Conservation (phyloP, 2,329 filamentous ascomycete genomes). For the Bipolaris sorokiniana region DNA sequence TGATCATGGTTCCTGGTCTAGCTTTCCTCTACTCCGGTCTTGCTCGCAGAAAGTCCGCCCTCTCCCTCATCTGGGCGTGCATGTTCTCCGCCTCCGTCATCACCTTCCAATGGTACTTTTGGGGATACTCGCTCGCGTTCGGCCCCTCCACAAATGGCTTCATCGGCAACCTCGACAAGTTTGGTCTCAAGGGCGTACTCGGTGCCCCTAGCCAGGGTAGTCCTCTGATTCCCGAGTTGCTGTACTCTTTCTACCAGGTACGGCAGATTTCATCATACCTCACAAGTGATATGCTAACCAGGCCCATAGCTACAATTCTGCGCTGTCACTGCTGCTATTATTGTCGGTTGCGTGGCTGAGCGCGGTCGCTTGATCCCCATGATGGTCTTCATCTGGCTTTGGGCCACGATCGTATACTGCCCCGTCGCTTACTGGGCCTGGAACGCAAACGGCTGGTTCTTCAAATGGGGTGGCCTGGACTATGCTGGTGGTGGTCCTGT, state of each 20-base stretch:
- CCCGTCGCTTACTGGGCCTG: conserved; percentile 96
- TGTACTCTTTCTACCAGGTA: conserved; percentile 95
- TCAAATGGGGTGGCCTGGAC: conserved; percentile 88
- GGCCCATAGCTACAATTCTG: conserved; percentile 87
- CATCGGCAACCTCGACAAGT: conserved; percentile 89
- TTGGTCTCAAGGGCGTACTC: conserved; percentile 84
- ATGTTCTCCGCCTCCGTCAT: conserved; percentile 93
- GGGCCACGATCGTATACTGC: conserved; percentile 97
- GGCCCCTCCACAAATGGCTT: conserved; percentile 83
- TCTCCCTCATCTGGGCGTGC: conserved; percentile 96
- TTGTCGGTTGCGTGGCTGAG: conserved; percentile 91
- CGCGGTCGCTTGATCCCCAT: conserved; percentile 89
- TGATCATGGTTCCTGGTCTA: conserved; percentile 96
- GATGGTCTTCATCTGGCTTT: conserved; percentile 95
- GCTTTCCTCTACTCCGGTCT: conserved; percentile 97
- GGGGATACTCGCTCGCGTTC: conserved; percentile 96
- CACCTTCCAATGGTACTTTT: conserved; percentile 99
- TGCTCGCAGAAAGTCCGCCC: conserved; percentile 94
- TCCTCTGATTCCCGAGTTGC: conserved; percentile 82
- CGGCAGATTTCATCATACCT: conserved; percentile 18
- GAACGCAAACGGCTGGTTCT: conserved; percentile 94
- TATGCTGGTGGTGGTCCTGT: conserved; percentile 97
- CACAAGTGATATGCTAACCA: conserved; percentile 18
- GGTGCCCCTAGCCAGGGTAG: conserved; percentile 86
- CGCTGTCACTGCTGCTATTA: conserved; percentile 87